phyloP scores from a whole-genome alignment of 768 basidiomycete species.

The Rossbeevera mucosa region DNA sequence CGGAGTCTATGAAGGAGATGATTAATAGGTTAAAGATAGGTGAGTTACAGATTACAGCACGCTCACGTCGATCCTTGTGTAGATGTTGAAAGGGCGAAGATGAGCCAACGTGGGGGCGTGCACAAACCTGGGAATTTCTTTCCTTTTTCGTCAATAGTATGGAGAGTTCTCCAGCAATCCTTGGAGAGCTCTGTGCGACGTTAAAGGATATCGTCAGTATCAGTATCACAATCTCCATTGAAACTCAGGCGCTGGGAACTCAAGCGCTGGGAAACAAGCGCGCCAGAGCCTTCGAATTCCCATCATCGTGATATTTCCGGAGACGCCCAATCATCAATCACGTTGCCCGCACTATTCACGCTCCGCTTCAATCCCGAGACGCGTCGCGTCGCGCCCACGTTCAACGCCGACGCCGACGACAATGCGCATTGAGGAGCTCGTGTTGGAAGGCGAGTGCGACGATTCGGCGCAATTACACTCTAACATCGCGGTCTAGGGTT shows the following conservation, averaged over 20 bases:
- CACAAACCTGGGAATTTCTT: slow-evolving; percentile 10
- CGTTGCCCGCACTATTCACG: slow-evolving; percentile 13
- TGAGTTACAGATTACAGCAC: background rate
- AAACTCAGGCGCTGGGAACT: no score
- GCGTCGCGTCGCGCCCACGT: slow-evolving; percentile 36
- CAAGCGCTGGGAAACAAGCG: slow-evolving; percentile 15
- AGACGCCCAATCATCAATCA: slow-evolving; percentile 1
- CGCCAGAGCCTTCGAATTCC: background rate
- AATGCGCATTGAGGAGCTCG: slow-evolving; percentile 94
- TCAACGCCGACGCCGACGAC: no score
- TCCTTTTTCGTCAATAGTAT: slow-evolving; percentile 20
- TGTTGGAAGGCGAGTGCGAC: slow-evolving; percentile 68
- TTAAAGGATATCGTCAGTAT: background rate
- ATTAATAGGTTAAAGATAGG: background rate
- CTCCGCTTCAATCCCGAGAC: slow-evolving; percentile 26
- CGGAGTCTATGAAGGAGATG: background rate
- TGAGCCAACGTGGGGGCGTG: background rate
- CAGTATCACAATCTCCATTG: background rate
- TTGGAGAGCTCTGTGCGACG: background rate
- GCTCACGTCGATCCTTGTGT: background rate
- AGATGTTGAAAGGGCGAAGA: background rate
- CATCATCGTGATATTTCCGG: background rate
- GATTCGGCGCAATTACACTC: background rate
- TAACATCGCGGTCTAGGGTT: slow-evolving; percentile 55
- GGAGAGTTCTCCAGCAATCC: no score